Base-by-base conservation (phyloP, 305 asterid species). In the Coffea humblotiana region DNA sequence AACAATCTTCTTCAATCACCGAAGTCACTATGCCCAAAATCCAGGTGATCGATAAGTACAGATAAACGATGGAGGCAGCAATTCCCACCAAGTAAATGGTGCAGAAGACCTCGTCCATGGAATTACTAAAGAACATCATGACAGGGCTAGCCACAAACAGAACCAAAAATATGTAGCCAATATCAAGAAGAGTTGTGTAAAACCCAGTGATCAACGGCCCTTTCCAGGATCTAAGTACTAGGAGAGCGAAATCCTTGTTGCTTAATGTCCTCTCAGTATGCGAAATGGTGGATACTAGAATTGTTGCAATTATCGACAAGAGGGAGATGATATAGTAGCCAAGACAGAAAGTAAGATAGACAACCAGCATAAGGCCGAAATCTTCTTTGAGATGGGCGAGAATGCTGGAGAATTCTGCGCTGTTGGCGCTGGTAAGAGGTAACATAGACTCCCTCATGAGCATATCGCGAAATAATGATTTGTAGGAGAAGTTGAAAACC, bases 381-480 rank as follows among this genome's bases (percentile, higher is more conserved):
- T 80, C 76, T 67, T 56, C 29, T 21, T 7, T 54, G 40, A 67
- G 74, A 14, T 63, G 11, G 0, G 73, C 74, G 47, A 74, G 73
- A 1, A 16, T 48, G 21, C 21, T 37, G 23, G 79, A 7, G 16
- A 66, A n/a, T 3, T 48, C 52, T 5, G 73, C 63, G 37, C 56
- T 79, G n/a, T 25, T 61, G 19, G 83, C 47, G 51, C 72, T 80
- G 40, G 78, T 52, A 4, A 80, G 56, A 4, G 84, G 87, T 58
- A 77, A 9, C 14, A 83, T 40, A 63, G 84, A 79, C 65, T 83
- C 84, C 65, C 79, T 78, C 27, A 54, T 68, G 23, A 85, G 78
- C 78, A 83, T 85, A 71, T 81, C 84, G 27, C 81, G 83, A 52
- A 74, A 0, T 27, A 87, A 58, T 64, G 83, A 78, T 43, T 37